Conservation (phyloP, 176 grass and related monocot genomes). For the Eragrostis nindensis region DNA sequence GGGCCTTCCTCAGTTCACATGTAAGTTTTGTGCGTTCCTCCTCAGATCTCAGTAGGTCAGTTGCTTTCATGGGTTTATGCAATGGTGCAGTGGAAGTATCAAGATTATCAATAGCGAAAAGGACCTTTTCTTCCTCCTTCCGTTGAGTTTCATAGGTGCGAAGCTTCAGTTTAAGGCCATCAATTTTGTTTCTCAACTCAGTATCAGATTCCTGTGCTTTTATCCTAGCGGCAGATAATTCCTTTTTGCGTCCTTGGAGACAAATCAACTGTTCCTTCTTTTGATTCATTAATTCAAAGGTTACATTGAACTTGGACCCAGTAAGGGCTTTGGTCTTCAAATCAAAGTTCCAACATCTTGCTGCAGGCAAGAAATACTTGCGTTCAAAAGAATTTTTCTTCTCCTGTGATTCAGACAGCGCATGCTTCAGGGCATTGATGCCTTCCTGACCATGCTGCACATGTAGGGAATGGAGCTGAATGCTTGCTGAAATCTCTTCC, state of each 20-base stretch:
- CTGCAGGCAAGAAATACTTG: conserved; percentile 50
- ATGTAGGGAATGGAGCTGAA: conserved; percentile 39
- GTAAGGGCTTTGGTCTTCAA: conserved; percentile 51
- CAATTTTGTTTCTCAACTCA: conserved; percentile 70
- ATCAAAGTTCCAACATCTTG: conserved; percentile 47
- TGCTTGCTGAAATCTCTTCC: conserved; percentile 61
- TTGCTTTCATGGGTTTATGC: conserved; percentile 62
- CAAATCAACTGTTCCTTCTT: conserved; percentile 66
- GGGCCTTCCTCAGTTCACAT: conserved; percentile 56
- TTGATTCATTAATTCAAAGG: conserved; percentile 55
- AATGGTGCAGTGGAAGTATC: conserved; percentile 1
- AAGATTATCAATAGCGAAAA: conserved; percentile 76
- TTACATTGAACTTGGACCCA: conserved; percentile 45
- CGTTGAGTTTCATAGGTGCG: conserved; percentile 61
- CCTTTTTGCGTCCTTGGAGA: conserved; percentile 45
- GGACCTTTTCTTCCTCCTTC: conserved; percentile 79
- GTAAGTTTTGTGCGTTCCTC: conserved; percentile 64
- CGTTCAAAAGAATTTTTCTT: conserved; percentile 57
- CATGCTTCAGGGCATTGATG: conserved; percentile 43
- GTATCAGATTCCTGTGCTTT: conserved; percentile 61
- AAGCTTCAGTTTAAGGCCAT: conserved; percentile 72
- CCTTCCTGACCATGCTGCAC: conserved; percentile 50
- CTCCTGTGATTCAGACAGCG: conserved; percentile 47
- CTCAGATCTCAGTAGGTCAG: conserved; percentile 82
- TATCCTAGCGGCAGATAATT: conserved; percentile 37